Evolutionary conservation across 371 early-diverging fungal genomes (phyloP).

Genomic region (Dinochytrium kinnereticum): DNA sequence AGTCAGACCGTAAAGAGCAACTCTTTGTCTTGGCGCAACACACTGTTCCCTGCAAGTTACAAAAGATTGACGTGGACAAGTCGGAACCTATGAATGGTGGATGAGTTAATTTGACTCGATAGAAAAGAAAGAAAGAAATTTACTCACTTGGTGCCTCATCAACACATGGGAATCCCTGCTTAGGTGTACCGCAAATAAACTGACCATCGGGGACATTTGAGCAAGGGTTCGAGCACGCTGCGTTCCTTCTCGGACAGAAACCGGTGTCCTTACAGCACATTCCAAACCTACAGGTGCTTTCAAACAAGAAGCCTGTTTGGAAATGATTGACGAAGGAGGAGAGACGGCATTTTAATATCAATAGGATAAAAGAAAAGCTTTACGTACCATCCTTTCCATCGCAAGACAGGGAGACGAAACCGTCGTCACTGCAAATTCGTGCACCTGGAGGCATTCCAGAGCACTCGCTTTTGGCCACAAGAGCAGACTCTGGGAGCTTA

Average conservation of each 20-base stretch:
- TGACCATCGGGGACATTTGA: background rate
- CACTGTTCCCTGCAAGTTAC: background rate
- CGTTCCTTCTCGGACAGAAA: background rate
- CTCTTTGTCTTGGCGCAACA: background rate
- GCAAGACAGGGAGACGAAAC: background rate
- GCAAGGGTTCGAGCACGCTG: background rate
- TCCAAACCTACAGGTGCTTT: background rate
- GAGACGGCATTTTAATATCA: too few species aligned
- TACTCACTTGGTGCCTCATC: background rate
- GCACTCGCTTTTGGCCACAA: background rate
- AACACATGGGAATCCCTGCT: background rate
- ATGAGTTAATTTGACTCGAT: background rate
- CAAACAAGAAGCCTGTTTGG: background rate
- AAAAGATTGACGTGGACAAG: background rate
- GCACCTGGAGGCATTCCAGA: background rate
- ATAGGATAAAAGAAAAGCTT: too few species aligned
- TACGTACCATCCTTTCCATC: too few species aligned
- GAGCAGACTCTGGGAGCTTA: background rate
- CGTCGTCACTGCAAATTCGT: background rate
- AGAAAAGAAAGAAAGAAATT: background rate
- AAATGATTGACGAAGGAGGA: too few species aligned
- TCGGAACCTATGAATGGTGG: background rate
- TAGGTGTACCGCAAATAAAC: background rate
- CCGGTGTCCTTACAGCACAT: background rate
- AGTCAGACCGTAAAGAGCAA: background rate